Evolutionary conservation across 2,329 filamentous ascomycete species (phyloP).

Genomic region (Talaromyces atroroseus): DNA sequence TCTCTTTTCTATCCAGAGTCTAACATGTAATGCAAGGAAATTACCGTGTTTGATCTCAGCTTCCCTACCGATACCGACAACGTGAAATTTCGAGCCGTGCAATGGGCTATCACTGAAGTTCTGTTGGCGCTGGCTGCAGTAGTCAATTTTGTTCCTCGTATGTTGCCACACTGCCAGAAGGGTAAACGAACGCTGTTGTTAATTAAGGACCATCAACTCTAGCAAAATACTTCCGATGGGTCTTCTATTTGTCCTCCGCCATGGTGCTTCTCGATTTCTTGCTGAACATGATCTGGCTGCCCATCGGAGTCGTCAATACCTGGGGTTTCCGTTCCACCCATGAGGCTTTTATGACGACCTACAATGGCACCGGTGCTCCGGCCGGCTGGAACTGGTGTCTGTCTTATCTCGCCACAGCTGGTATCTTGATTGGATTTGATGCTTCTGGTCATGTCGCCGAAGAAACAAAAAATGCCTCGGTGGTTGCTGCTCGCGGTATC

Average conservation of each 20-base stretch:
- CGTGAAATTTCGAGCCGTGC: conserved; percentile 55
- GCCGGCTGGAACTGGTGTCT: conserved; percentile 60
- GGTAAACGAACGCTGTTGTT: no score
- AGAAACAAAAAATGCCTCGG: conserved; percentile 54
- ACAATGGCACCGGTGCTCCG: conserved; percentile 53
- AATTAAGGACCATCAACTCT: background rate
- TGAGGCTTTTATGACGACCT: conserved; percentile 57
- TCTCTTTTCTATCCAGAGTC: conserved; percentile 1
- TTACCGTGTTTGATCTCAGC: conserved; percentile 52
- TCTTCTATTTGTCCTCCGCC: conserved; percentile 47
- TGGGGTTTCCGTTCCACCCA: conserved; percentile 55
- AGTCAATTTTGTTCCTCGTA: conserved; percentile 49
- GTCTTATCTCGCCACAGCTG: conserved; percentile 56
- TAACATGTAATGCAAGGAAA: conserved; percentile 38
- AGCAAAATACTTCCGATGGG: conserved; percentile 44
- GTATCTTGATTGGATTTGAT: conserved; percentile 57
- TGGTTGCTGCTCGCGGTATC: conserved; percentile 54
- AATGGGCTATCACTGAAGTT: conserved; percentile 55
- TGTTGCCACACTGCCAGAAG: conserved; percentile 25
- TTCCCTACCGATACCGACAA: conserved; percentile 50
- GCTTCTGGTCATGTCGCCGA: conserved; percentile 58
- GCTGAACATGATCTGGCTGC: conserved; percentile 57
- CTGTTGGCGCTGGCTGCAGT: conserved; percentile 47
- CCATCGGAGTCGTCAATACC: conserved; percentile 51
- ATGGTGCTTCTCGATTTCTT: conserved; percentile 55